Conservation (phyloP, 2,329 filamentous ascomycete species). For the Eutypa lata region DNA sequence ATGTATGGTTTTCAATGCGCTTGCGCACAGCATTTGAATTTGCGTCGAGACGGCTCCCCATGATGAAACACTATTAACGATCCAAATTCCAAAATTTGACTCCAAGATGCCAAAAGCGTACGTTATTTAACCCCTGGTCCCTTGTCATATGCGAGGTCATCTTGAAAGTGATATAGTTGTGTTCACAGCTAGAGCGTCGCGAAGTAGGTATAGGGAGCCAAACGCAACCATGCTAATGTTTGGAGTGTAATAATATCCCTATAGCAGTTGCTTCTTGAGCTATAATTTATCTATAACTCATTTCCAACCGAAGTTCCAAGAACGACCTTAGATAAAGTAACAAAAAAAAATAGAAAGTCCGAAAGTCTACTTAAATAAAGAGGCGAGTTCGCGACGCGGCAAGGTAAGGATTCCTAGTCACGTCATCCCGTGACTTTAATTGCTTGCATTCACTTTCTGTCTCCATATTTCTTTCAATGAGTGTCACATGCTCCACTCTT, state of each 20-base stretch:
- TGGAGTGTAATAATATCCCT: too few species aligned
- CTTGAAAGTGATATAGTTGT: constrained; percentile 6
- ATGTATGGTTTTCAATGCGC: constrained; percentile 63
- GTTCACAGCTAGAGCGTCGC: neutral
- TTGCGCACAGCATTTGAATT: constrained; percentile 62
- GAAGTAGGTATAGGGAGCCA: neutral
- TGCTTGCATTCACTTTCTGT: neutral
- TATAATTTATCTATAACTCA: too few species aligned
- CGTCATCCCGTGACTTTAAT: constrained; percentile 37
- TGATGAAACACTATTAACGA: constrained; percentile 29
- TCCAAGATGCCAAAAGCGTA: constrained; percentile 2
- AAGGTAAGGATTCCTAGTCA: constrained; percentile 24
- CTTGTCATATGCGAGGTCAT: constrained; percentile 15
- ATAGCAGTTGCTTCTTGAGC: too few species aligned
- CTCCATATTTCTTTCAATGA: too few species aligned
- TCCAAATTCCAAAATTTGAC: neutral
- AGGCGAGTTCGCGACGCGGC: constrained; percentile 1
- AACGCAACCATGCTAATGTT: neutral
- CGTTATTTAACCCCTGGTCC: constrained; percentile 12
- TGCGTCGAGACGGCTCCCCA: constrained; percentile 61
- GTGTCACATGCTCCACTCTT: too few species aligned
- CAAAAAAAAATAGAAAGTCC: neutral
- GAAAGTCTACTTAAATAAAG: neutral
- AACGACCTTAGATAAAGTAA: too few species aligned
- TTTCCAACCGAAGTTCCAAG: too few species aligned